Evolutionary conservation across 2,329 filamentous ascomycete species (phyloP), one percentile per base, ranked within the genome.

Genomic region (Verticillium nubilum): DNA sequence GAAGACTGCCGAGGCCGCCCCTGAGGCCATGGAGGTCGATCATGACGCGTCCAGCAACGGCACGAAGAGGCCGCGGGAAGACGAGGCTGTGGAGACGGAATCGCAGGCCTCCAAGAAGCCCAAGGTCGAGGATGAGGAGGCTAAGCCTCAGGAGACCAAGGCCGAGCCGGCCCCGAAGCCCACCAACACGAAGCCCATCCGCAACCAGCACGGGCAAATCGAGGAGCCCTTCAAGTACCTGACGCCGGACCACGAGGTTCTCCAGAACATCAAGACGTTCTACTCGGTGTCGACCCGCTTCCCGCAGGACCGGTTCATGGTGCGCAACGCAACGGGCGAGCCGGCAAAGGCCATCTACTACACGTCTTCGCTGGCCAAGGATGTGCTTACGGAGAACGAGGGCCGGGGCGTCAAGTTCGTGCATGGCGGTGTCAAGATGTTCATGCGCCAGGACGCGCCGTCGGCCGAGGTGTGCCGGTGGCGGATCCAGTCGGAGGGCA

Each of bases 151-250:
- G 5, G 28, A 31, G 28, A 5, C 29, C 29, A 31, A 59, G 27
- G 64, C 33, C 17, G 50, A 59, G 63, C 58, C 37, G 61, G 68
- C 65, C 65, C 69, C 62, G 56, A 71, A 69, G 55, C 59, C 68
- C 53, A 58, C 62, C 37, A 68, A 64, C 60, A 54, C 52, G n/a
- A 76, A 74, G 63, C 72, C 73, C 61, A 74, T 68, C 71, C 75
- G 70, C 71, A 80, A 80, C 65, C 74, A 71, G 67, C 72, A 73
- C 61, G 80, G 79, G 55, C 84, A 84, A 17, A 82, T 87, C 64
- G 95, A 98, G 73, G 95, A 99, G 73, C 91, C 93, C 4, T 99
- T 97, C 82, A 97, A 97, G 72, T 99, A 92, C 71, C 83, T 99
- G 47, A 75, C 87, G 9, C 75, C 86, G 0, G 82, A 88, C 27